A percentile compares a stretch with the other conserved stretches of the same genome.
Conservation (phyloP, 1,139 yeast species). For the Yamadazyma buinensis region DNA sequence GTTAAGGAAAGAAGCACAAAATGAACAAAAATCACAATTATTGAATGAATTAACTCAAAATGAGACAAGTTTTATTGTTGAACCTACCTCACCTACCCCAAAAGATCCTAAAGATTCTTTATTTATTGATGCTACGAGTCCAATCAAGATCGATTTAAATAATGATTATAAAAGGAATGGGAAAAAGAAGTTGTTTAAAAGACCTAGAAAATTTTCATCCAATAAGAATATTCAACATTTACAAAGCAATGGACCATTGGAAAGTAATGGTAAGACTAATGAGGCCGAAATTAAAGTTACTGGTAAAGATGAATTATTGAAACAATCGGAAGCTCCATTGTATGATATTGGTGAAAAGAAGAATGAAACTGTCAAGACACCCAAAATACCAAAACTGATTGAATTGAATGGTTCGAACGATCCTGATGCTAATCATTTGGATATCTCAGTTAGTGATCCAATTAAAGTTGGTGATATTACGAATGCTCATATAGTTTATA, state of each 20-base stretch:
- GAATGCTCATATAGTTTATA: constrained; percentile 83
- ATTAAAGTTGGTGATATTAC: constrained; percentile 88
- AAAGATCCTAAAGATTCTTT: constrained; percentile 23
- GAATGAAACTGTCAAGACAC: constrained; percentile 1
- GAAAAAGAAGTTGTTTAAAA: constrained; percentile 32
- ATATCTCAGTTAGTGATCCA: constrained; percentile 84
- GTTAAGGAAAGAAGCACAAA: constrained; percentile 30
- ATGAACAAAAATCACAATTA: constrained; percentile 33
- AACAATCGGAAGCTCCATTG: constrained; percentile 49
- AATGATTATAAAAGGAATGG: constrained; percentile 1
- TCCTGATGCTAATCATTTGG: constrained; percentile 26
- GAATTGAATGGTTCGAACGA: too few species aligned
- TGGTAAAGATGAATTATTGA: constrained; percentile 24
- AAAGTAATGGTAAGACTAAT: constrained; percentile 19
- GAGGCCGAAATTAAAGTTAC: constrained; percentile 13
- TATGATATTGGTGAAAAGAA: constrained; percentile 29
- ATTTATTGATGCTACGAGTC: constrained; percentile 35
- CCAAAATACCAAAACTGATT: too few species aligned
- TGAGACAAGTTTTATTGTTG: constrained; percentile 18
- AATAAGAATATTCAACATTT: constrained; percentile 32
- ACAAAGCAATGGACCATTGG: constrained; percentile 41
- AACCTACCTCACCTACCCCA: constrained; percentile 19
- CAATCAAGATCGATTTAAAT: constrained; percentile 21
- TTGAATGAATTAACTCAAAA: constrained; percentile 35
- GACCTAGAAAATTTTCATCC: constrained; percentile 38